A percentile compares a stretch with the other conserved stretches of the same genome.
These are phyloP conservation scores for Mrakia hoshinonis DNA, from an alignment of 768 basidiomycete genomes.

Conservation along the genomic window DNA sequence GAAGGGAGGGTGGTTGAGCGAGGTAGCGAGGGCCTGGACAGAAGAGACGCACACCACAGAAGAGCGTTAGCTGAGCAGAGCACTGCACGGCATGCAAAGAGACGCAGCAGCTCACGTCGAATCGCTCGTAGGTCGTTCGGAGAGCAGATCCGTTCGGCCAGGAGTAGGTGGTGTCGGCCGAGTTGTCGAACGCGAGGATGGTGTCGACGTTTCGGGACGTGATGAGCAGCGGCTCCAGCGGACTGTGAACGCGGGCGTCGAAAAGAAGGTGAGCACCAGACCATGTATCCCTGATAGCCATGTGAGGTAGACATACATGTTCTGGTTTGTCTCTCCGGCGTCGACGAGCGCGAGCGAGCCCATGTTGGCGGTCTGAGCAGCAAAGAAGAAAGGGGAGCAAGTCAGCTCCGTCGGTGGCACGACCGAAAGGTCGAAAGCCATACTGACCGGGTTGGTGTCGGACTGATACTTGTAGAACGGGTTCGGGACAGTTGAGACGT, in stretches of 20 bases:
- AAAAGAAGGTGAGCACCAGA: too few relatives aligned
- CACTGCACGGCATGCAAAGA: too few relatives aligned
- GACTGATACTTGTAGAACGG: slow-evolving; percentile 37
- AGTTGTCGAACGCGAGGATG: slow-evolving; percentile 63
- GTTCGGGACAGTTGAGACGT: slow-evolving; percentile 41
- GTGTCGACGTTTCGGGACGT: slow-evolving; percentile 62
- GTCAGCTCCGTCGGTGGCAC: neutral
- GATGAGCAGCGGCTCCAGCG: slow-evolving; percentile 55
- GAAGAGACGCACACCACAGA: neutral
- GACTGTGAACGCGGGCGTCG: neutral
- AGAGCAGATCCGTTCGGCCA: slow-evolving; percentile 64
- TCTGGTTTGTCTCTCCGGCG: slow-evolving; percentile 40
- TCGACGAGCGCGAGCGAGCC: slow-evolving; percentile 39
- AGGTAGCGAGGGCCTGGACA: neutral
- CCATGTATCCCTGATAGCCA: too few relatives aligned
- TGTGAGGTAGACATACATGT: too few relatives aligned
- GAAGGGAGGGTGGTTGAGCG: slow-evolving; percentile 21
- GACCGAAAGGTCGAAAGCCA: neutral
- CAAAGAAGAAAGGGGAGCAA: neutral
- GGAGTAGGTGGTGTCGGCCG: slow-evolving; percentile 43
- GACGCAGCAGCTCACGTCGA: slow-evolving; percentile 28
- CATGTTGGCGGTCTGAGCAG: slow-evolving; percentile 34
- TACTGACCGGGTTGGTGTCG: slow-evolving; percentile 36
- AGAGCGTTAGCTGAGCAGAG: neutral
- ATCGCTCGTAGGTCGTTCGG: slow-evolving; percentile 38